phyloP scores from a whole-genome alignment of 305 asterid genomes.

The Fraxinus velutina region DNA sequence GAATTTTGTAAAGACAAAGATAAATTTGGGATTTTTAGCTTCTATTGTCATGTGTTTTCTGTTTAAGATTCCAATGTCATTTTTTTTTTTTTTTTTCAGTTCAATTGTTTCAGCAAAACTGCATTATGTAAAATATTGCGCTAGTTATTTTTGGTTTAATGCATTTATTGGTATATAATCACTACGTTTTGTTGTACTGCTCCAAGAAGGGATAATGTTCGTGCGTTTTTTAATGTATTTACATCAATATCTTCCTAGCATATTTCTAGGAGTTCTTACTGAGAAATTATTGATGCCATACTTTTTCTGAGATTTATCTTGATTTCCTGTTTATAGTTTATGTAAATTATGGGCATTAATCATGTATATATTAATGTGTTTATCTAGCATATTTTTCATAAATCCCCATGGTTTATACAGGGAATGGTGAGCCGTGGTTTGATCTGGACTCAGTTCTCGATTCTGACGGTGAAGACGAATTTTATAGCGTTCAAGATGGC shows the following conservation, averaged over 20 bases:
- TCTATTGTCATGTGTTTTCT: background rate
- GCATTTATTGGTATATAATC: background rate
- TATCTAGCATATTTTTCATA: background rate
- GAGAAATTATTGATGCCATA: background rate
- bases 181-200: background rate
- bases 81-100: background rate
- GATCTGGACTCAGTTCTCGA: constrained; percentile 61
- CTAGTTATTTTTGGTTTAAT: background rate
- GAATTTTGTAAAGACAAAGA: background rate
- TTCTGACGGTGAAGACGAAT: constrained; percentile 79
- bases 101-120: background rate
- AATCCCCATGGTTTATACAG: constrained; percentile 32
- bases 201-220: background rate
- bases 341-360: background rate
- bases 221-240: background rate
- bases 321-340: background rate
- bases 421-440: constrained; percentile 69
- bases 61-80: background rate
- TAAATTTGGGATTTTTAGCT: constrained; percentile 2
- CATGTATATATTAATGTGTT: background rate
- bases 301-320: background rate
- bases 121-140: background rate
- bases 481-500: constrained; percentile 85
- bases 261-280: background rate
- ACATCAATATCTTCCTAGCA: background rate